These are phyloP conservation scores for Clathrospora elynae DNA, from an alignment of 2,329 filamentous ascomycete species.

Conservation along the genomic window DNA sequence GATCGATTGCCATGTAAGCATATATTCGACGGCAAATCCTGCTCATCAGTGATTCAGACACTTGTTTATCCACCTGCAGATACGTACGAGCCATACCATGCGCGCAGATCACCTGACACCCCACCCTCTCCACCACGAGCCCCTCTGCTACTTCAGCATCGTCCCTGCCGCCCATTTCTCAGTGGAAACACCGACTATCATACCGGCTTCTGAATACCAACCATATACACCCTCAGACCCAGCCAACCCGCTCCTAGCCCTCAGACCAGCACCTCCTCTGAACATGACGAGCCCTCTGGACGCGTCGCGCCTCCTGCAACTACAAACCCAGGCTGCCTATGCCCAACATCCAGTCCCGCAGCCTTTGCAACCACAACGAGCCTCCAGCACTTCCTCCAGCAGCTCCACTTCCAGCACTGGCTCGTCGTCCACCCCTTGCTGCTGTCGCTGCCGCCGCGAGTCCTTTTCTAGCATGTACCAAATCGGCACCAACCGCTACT, in stretches of 20 bases:
- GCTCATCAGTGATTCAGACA: constrained; percentile 14
- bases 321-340: constrained; percentile 47
- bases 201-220: constrained; percentile 31
- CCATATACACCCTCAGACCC: constrained; percentile 37
- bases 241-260: constrained; percentile 45
- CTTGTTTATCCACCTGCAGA: constrained; percentile 11
- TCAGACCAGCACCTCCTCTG: constrained; percentile 20
- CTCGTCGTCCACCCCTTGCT: constrained; percentile 31
- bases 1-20: constrained; percentile 18
- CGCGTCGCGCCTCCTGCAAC: constrained; percentile 46
- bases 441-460: constrained; percentile 45
- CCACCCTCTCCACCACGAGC: constrained; percentile 13
- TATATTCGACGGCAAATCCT: constrained; percentile 21
- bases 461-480: constrained; percentile 43
- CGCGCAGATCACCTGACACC: constrained; percentile 16
- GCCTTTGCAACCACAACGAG: constrained; percentile 30
- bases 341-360: constrained; percentile 41
- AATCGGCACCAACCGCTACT: constrained; percentile 49
- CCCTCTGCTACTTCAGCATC: constrained; percentile 44
- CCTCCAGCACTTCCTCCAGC: constrained; percentile 14
- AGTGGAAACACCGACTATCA: constrained; percentile 37
- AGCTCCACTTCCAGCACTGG: constrained; percentile 19
- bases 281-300: constrained; percentile 34
- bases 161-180: constrained; percentile 40
- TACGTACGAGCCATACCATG: constrained; percentile 20